A percentile compares a stretch with the other conserved stretches of the same genome.
phyloP scores from a whole-genome alignment of 495 filamentous ascomycete genomes.

The Trichoderma reesei region DNA sequence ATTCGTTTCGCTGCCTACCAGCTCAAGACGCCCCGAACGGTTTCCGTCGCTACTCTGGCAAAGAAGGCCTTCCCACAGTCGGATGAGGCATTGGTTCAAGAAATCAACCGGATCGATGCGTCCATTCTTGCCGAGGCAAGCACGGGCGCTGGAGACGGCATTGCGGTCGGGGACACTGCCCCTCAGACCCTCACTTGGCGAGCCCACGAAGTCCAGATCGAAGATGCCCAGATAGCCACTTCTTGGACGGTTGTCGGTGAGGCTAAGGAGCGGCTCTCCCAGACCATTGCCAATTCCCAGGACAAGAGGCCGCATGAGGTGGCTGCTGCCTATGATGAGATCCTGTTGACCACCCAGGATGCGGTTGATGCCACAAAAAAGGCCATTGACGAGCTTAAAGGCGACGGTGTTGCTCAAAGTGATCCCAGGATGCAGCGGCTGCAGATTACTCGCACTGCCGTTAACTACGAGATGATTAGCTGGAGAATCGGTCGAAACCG shows the following conservation, averaged over 20 bases:
- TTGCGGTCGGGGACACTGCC: constrained; percentile 44
- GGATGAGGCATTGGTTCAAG: constrained; percentile 49
- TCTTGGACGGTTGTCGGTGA: constrained; percentile 49
- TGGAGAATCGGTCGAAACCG: constrained; percentile 94
- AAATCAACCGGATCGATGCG: constrained; percentile 64
- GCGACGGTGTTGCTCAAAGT: constrained; percentile 73
- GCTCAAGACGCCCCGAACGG: constrained; percentile 69
- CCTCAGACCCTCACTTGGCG: constrained; percentile 83
- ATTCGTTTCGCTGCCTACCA: constrained; percentile 93
- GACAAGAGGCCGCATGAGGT: constrained; percentile 22
- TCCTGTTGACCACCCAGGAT: constrained; percentile 86
- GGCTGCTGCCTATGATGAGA: constrained; percentile 81
- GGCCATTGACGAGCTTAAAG: constrained; percentile 79
- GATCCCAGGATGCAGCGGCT: constrained; percentile 87
- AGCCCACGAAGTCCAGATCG: constrained; percentile 73
- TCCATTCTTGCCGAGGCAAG: constrained; percentile 52
- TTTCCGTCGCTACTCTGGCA: constrained; percentile 67
- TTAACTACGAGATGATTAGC: constrained; percentile 85
- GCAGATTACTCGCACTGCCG: constrained; percentile 82
- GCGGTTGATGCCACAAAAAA: constrained; percentile 86
- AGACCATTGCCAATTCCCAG: constrained; percentile 46
- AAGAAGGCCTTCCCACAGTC: constrained; percentile 60
- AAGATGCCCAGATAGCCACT: constrained; percentile 83
- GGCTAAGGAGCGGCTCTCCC: constrained; percentile 44
- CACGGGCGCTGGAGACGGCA: constrained; percentile 25